A percentile compares a stretch with the other conserved stretches of the same genome.
These are phyloP conservation scores for Eucalyptus pauciflora DNA, from an alignment of 345 rosid species.

Conservation along the genomic window DNA sequence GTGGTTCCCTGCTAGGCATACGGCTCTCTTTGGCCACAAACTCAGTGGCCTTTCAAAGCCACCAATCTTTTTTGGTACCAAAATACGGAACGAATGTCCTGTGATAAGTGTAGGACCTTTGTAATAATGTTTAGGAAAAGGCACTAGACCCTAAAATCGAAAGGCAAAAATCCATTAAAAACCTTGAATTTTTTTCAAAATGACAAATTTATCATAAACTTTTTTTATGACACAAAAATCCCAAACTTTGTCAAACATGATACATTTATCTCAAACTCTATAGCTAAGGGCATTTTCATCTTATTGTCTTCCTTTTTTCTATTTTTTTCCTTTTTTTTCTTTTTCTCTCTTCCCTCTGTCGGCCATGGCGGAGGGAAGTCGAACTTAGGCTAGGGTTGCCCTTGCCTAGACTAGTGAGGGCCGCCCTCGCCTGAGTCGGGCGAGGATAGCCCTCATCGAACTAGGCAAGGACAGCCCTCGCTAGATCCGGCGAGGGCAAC, in stretches of 20 bases:
- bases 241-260: fast-evolving
- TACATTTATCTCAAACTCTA: too few relatives aligned
- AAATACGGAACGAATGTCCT: not conserved
- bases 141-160: not conserved
- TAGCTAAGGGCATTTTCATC: fast-evolving
- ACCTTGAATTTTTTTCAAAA: too few relatives aligned
- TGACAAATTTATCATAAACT: fast-evolving
- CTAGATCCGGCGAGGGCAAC: too few relatives aligned
- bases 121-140: not conserved
- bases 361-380: fast-evolving
- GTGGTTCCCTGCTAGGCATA: not conserved
- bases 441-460: too few relatives aligned
- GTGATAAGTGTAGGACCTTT: not conserved
- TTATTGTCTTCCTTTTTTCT: too few relatives aligned
- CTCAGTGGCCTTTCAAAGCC: not conserved
- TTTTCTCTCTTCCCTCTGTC: fast-evolving
- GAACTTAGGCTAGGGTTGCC: fast-evolving
- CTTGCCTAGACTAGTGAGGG: too few relatives aligned
- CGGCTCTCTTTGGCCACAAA: not conserved
- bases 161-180: too few relatives aligned
- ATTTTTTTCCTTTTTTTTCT: too few relatives aligned
- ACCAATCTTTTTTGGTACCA: not conserved
- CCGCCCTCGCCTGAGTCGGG: too few relatives aligned
- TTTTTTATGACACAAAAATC: too few relatives aligned
- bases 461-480: too few relatives aligned